Conservation (phyloP, 2,329 filamentous ascomycete genomes). For the Spiromastix sp. region DNA sequence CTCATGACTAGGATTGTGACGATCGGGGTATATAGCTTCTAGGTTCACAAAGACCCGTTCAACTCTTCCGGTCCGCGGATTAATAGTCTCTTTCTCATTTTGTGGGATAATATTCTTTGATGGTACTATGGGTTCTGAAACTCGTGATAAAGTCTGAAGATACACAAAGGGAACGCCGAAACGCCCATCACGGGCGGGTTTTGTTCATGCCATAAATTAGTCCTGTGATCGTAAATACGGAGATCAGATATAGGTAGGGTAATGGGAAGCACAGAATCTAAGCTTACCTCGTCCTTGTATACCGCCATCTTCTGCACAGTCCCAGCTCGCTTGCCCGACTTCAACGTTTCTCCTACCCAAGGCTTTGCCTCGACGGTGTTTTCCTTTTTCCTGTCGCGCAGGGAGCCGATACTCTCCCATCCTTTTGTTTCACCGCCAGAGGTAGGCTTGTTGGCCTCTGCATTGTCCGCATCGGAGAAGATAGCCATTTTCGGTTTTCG, state of each 20-base stretch:
- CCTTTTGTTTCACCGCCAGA: constrained; percentile 52
- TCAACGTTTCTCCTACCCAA: constrained; percentile 85
- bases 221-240: constrained; percentile 86
- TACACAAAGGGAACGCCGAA: constrained; percentile 38
- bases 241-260: constrained; percentile 29
- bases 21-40: constrained; percentile 72
- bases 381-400: constrained; percentile 87
- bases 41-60: constrained; percentile 85
- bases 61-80: constrained; percentile 69
- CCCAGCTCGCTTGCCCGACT: constrained; percentile 72
- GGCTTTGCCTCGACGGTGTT: constrained; percentile 77
- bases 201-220: constrained; percentile 67
- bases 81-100: constrained; percentile 71
- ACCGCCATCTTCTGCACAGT: constrained; percentile 73
- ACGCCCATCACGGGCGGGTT: constrained; percentile 13
- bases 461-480: constrained; percentile 67
- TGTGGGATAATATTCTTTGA: constrained; percentile 47
- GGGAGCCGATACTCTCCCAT: constrained; percentile 84
- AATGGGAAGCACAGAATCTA: constrained; percentile 28
- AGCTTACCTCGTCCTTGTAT: constrained; percentile 92
- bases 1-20: constrained; percentile 60
- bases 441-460: constrained; percentile 46
- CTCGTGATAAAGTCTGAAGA: constrained; percentile 23
- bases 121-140: constrained; percentile 25
- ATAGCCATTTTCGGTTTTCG: constrained; percentile 77